Evolutionary conservation across 768 basidiomycete species (phyloP).

Genomic region (Terana coerulea): DNA sequence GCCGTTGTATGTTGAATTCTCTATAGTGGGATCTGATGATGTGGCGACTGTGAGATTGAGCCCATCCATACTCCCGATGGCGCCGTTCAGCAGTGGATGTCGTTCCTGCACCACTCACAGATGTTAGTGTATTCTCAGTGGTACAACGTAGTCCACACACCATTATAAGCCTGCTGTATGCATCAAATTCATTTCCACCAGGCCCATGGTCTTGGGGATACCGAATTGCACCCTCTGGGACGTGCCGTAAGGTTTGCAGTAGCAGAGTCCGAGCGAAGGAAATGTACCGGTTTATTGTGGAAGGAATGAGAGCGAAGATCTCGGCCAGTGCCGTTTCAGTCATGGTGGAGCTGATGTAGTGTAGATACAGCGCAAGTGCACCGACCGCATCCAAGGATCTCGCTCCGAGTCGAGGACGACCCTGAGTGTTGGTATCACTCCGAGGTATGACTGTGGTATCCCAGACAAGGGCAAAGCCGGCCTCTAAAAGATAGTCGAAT

Average conservation of each 20-base stretch:
- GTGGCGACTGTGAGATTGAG: conserved; percentile 10
- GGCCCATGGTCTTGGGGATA: no score
- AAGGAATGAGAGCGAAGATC: conserved; percentile 38
- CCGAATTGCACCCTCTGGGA: conserved; percentile 29
- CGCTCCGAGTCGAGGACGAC: conserved; percentile 18
- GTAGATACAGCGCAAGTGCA: conserved; percentile 36
- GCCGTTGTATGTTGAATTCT: conserved; percentile 45
- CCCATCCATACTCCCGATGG: conserved; percentile 5
- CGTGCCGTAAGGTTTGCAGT: conserved; percentile 21
- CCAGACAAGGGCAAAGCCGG: no score
- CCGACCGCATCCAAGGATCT: conserved; percentile 34
- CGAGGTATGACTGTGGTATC: conserved; percentile 25
- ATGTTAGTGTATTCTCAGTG: no score
- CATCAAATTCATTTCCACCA: no score
- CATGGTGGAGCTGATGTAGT: conserved; percentile 40
- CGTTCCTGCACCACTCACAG: neutral
- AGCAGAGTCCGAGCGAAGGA: conserved; percentile 30
- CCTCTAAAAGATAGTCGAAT: conserved; percentile 29
- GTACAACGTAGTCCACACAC: no score
- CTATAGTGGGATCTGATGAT: conserved; percentile 34
- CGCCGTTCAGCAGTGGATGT: neutral
- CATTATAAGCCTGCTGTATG: no score
- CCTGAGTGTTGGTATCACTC: conserved; percentile 19
- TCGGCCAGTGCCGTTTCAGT: conserved; percentile 31
- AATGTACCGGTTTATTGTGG: conserved; percentile 33